Conservation (phyloP, 768 basidiomycete genomes). For the Mycena venus region DNA sequence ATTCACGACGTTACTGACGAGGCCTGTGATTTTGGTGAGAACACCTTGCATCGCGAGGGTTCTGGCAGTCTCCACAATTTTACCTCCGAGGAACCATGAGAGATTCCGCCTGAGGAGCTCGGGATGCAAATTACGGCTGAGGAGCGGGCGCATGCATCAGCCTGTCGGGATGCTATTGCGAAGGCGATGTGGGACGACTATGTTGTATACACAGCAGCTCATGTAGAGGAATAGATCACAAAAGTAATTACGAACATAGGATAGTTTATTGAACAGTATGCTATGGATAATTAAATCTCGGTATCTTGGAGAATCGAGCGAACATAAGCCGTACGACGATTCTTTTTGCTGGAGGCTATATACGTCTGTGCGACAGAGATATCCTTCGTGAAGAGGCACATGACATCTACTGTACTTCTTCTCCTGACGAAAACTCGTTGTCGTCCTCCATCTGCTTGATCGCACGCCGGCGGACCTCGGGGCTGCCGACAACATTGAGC, state of each 20-base stretch:
- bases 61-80: background rate
- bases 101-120: conserved; percentile 11
- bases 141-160: background rate
- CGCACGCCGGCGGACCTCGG: background rate
- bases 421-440: background rate
- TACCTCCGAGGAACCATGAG: background rate
- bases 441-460: background rate
- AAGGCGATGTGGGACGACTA: too few species aligned
- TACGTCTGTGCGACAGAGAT: background rate
- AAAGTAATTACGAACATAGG: background rate
- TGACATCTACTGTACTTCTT: background rate
- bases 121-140: background rate
- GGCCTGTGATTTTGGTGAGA: background rate
- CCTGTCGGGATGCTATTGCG: background rate
- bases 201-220: background rate
- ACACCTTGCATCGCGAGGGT: background rate
- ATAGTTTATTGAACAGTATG: too few species aligned
- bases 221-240: background rate
- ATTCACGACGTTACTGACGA: background rate
- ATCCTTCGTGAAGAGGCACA: background rate
- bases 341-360: background rate
- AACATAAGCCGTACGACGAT: too few species aligned
- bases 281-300: too few species aligned
- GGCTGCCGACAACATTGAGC: background rate
- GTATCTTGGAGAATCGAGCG: too few species aligned